These are phyloP conservation scores for Scytalidium sp. DNA, from an alignment of 2,329 filamentous ascomycete genomes.

Conservation along the genomic window DNA sequence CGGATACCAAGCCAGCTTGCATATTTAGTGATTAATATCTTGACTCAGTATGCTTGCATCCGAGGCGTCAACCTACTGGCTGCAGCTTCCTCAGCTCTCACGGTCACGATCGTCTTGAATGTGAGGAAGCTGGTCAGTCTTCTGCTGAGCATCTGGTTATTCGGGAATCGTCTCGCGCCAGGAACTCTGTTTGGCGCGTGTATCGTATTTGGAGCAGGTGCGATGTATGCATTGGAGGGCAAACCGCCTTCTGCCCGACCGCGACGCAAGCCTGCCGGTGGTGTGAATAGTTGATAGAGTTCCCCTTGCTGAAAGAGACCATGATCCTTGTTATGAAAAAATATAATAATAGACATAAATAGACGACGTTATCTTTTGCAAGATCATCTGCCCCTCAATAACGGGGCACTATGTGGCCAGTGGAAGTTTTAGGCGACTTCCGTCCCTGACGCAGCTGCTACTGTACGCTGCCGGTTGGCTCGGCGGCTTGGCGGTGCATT, in stretches of 20 bases:
- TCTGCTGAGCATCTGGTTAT: conserved; percentile 87
- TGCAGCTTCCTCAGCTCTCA: conserved; percentile 83
- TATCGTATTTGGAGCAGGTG: conserved; percentile 89
- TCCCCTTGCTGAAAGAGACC: neutral
- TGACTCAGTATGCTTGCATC: conserved; percentile 94
- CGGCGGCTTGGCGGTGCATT: neutral
- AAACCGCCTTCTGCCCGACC: conserved; percentile 32
- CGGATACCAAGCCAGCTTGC: conserved; percentile 66
- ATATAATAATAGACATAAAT: conserved; percentile 3
- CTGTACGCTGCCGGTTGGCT: neutral
- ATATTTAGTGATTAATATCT: conserved; percentile 71
- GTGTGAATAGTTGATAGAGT: conserved; percentile 22
- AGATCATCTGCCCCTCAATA: neutral
- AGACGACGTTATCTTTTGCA: neutral
- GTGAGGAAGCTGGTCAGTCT: conserved; percentile 92
- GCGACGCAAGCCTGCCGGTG: conserved; percentile 13
- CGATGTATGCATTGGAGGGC: conserved; percentile 77
- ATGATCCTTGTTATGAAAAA: neutral
- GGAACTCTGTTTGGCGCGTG: conserved; percentile 79
- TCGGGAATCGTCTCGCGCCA: conserved; percentile 76
- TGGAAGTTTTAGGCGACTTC: neutral
- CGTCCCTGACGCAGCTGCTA: neutral
- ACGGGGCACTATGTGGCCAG: neutral
- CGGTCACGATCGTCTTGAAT: conserved; percentile 94
- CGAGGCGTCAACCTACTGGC: conserved; percentile 93